phyloP scores from a whole-genome alignment of 2,329 filamentous ascomycete genomes.

The Arthrobotrys musiformis region DNA sequence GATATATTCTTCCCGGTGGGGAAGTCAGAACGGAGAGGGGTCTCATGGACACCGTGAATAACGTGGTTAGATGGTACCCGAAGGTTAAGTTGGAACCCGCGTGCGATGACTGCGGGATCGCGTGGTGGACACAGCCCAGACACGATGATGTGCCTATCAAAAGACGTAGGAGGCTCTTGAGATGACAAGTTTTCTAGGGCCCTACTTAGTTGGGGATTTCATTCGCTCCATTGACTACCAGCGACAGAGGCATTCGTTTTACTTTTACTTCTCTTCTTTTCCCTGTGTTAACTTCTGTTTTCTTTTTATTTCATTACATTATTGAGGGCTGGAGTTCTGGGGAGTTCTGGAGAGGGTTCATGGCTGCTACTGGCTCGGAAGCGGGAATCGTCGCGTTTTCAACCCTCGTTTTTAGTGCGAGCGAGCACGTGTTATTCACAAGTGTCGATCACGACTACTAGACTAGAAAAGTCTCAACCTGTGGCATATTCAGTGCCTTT shows the following conservation, averaged over 20 bases:
- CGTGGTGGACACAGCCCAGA: conserved; percentile 50
- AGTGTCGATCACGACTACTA: neutral
- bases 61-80: conserved; percentile 46
- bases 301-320: neutral
- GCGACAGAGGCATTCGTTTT: neutral
- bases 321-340: neutral
- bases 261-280: neutral
- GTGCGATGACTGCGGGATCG: conserved; percentile 50
- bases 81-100: conserved; percentile 51
- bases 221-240: neutral
- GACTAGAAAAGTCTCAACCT: no score
- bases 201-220: neutral
- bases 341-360: neutral
- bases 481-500: no score
- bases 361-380: neutral
- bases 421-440: neutral
- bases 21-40: conserved; percentile 44
- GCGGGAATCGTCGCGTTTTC: neutral
- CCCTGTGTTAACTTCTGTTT: no score
- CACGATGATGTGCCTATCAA: conserved; percentile 36
- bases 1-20: conserved; percentile 45
- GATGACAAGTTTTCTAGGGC: neutral
- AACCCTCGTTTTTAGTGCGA: neutral
- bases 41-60: conserved; percentile 40
- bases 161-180: conserved; percentile 20